Conservation (phyloP, 441 rosid genomes). For the Erodium trifolium region DNA sequence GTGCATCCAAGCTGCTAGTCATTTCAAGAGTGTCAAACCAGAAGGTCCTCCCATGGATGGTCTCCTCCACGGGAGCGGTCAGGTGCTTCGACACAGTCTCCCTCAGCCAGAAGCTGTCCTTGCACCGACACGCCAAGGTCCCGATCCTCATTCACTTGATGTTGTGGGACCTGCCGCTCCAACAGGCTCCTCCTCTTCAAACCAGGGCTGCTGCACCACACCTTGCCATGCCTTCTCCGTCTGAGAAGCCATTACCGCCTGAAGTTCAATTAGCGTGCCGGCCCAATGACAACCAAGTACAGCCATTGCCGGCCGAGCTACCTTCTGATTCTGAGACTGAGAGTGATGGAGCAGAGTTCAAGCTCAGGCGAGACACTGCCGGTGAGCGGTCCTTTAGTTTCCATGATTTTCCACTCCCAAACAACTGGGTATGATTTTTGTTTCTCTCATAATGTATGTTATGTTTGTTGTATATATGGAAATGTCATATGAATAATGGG, state of each 20-base stretch:
- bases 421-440: slow-evolving; percentile 52
- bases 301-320: slow-evolving; percentile 40
- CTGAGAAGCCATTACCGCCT: not conserved
- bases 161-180: slow-evolving; percentile 43
- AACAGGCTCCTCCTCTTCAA: slow-evolving; percentile 25
- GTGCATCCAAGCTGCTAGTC: slow-evolving; percentile 50
- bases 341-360: slow-evolving; percentile 20
- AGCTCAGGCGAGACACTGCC: slow-evolving; percentile 48
- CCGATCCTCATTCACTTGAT: slow-evolving; percentile 60
- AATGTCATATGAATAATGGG: not conserved
- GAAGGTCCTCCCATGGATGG: slow-evolving; percentile 94
- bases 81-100: slow-evolving; percentile 88
- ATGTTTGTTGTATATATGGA: slow-evolving; percentile 9
- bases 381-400: slow-evolving; percentile 79
- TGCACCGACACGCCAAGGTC: slow-evolving; percentile 78
- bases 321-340: slow-evolving; percentile 17
- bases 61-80: slow-evolving; percentile 79
- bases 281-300: slow-evolving; percentile 55
- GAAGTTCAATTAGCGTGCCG: slow-evolving; percentile 35
- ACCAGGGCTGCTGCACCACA: slow-evolving; percentile 29
- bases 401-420: slow-evolving; percentile 57
- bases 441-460: not conserved
- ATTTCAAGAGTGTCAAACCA: slow-evolving; percentile 72
- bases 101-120: slow-evolving; percentile 82
- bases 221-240: slow-evolving; percentile 27